phyloP scores from a whole-genome alignment of 2,329 filamentous ascomycete genomes.

The Pseudogymnoascus verrucosus region DNA sequence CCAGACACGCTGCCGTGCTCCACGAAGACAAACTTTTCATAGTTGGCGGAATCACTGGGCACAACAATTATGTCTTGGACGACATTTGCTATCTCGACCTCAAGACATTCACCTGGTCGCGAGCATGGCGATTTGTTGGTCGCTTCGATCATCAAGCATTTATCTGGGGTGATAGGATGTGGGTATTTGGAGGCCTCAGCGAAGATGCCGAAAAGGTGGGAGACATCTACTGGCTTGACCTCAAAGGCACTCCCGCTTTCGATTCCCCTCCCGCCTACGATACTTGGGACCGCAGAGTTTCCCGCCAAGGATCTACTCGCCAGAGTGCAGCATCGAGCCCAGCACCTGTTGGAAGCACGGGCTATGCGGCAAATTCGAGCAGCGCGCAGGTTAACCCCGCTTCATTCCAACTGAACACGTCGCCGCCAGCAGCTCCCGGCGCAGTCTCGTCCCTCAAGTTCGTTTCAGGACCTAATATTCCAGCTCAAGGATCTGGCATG shows the following conservation, averaged over 20 bases:
- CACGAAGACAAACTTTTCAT: conserved; percentile 97
- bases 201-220: conserved; percentile 96
- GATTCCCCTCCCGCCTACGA: conserved; percentile 58
- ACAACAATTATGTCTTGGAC: conserved; percentile 85
- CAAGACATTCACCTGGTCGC: conserved; percentile 96
- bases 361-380: conserved; percentile 60
- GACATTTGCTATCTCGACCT: conserved; percentile 95
- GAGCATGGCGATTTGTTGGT: conserved; percentile 89
- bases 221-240: conserved; percentile 94
- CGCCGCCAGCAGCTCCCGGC: conserved; percentile 79
- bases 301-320: conserved; percentile 40
- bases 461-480: conserved; percentile 75
- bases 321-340: conserved; percentile 40
- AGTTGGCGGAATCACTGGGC: conserved; percentile 88
- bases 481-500: conserved; percentile 80
- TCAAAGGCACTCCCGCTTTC: conserved; percentile 83
- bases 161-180: conserved; percentile 84
- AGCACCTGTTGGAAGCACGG: conserved; percentile 48
- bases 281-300: conserved; percentile 32
- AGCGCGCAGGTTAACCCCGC: conserved; percentile 59
- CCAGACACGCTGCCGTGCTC: conserved; percentile 82
- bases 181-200: conserved; percentile 92
- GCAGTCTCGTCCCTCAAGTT: conserved; percentile 88
- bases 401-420: conserved; percentile 59
- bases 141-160: conserved; percentile 93